These are phyloP conservation scores for Coprinellus micaceus DNA, from an alignment of 768 basidiomycete species.

Conservation along the genomic window DNA sequence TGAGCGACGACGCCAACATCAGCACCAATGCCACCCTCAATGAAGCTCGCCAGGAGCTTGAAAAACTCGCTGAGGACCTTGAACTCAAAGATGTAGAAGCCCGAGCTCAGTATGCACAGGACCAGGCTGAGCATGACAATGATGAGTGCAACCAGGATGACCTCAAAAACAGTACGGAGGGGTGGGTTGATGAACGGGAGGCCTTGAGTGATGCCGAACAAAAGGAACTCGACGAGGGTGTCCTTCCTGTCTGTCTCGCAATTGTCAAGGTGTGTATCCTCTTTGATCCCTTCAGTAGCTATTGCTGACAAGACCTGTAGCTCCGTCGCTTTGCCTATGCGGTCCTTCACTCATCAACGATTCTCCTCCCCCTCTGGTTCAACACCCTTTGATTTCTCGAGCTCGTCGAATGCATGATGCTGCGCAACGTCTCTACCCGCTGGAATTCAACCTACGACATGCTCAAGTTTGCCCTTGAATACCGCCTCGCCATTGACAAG, in stretches of 20 bases:
- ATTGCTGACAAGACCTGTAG: neutral
- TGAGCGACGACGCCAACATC: neutral
- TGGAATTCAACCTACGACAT: conserved; percentile 21
- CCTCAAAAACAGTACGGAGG: neutral
- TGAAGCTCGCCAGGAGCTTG: conserved; percentile 2
- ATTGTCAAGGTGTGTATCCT: neutral
- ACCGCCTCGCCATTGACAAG: conserved; percentile 20
- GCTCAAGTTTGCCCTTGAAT: conserved; percentile 24
- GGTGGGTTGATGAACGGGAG: neutral
- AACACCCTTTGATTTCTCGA: neutral
- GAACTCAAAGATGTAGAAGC: conserved; percentile 8
- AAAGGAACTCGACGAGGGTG: neutral
- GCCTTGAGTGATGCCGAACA: neutral
- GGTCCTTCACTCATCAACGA: neutral
- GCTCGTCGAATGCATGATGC: neutral
- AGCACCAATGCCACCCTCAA: conserved; percentile 4
- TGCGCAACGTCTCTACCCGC: conserved; percentile 13
- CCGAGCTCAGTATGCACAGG: conserved; percentile 4
- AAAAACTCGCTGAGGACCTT: conserved; percentile 7
- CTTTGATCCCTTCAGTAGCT: neutral
- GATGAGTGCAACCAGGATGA: neutral
- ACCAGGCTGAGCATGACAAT: neutral
- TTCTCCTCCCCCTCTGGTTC: neutral
- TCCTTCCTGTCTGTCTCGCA: neutral
- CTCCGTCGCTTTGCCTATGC: neutral